Base-by-base conservation (phyloP, 2,329 filamentous ascomycete genomes). In the Parastagonospora avenae region DNA sequence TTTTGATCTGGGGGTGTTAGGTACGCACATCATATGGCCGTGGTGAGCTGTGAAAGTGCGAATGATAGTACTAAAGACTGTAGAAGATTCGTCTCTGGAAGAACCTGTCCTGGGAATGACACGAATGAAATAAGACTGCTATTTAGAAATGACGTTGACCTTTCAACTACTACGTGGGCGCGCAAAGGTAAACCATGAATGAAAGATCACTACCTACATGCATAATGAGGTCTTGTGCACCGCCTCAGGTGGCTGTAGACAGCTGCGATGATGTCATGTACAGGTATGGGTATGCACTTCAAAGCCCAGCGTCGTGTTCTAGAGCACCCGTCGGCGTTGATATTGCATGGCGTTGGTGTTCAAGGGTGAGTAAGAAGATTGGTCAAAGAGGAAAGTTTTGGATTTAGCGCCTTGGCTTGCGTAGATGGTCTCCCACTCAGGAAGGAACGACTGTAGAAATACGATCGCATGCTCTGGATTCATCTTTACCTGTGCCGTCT, bases 1-100 rank as follows among this genome's bases (percentile, higher is more conserved):
- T 87, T 62, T 91, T 76, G 66, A 92, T 83, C 81, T 90, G 47
- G 27, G 41, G 9, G 12, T 12, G 30, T 39, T 33, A 47, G 52
- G 14, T 11, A 19, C 14, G 24, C 27, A 16, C 6, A 9, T 38
- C 14, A n/a, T n/a, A n/a, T n/a, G n/a, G n/a, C n/a, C n/a, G n/a
- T n/a, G n/a, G n/a, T n/a, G n/a, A n/a, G n/a, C n/a, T n/a, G n/a
- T n/a, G n/a, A n/a, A n/a, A n/a, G n/a, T n/a, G n/a, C n/a, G n/a
- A n/a, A n/a, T n/a, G n/a, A n/a, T n/a, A n/a, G n/a, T n/a, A n/a
- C n/a, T n/a, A n/a, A n/a, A n/a, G n/a, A n/a, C n/a, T n/a, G n/a
- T n/a, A n/a, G n/a, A n/a, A n/a, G n/a, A n/a, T n/a, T n/a, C n/a
- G n/a, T n/a, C n/a, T n/a, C n/a, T n/a, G n/a, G n/a, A n/a, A n/a